Base-by-base conservation (phyloP, 768 basidiomycete species). In the Leccinum subgranulosum region DNA sequence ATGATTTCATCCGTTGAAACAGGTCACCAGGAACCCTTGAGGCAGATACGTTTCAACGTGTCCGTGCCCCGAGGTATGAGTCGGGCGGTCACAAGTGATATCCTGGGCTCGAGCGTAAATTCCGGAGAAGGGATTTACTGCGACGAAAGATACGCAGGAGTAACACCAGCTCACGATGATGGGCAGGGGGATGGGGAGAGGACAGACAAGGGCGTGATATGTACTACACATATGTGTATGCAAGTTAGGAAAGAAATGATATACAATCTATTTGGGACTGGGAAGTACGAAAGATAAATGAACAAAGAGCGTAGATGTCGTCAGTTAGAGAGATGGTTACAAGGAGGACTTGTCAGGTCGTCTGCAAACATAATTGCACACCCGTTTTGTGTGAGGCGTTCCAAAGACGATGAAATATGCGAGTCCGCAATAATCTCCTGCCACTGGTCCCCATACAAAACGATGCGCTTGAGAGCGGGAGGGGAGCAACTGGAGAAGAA, bases 371-470 rank as follows among this genome's bases (percentile, higher is more conserved):
- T 51, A 31, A 80, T 51, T 10, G 41, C 27, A 51, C 75, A 72
- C 6, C 75, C 74, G 27, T 69, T 75, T 12, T 68, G 63, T n/a
- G 49, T 56, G 49, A 83, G 59, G 28, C 64, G 59, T 36, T 74
- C 65, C 54, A 66, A 60, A 48, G 74, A 69, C 5, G 60, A 52
- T 28, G 46, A 64, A 58, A 81, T 81, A 21, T 71, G 74, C n/a
- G 70, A 64, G 60, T 82, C 75, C 0, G 55, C 47, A 8, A 76
- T 51, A 33, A 77, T 73, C 11, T 69, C 60, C 21, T 67, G 69
- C 84, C 86, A 87, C 49, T 83, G 73, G 49, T 82, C 73, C 11
- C 85, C 85, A 57, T 83, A 76, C 19, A 88, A 66, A 27, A 78
- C 58, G 4, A 88, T 62, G 14, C 62, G 64, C 49, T 67, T 66